phyloP scores from a whole-genome alignment of 345 rosid species.

The Dimocarpus longan region DNA sequence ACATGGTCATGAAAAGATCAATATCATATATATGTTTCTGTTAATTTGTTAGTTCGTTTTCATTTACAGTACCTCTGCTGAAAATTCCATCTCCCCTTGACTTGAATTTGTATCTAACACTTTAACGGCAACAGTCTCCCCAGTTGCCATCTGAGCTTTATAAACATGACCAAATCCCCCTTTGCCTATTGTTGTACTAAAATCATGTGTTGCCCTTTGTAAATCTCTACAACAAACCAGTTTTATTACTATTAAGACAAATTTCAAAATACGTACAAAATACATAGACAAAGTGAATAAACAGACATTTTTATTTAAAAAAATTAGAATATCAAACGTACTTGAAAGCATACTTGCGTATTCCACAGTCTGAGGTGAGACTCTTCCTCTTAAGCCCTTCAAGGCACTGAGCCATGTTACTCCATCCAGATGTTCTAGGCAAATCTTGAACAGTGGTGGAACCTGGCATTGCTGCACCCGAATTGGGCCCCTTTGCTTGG shows the following conservation, averaged over 20 bases:
- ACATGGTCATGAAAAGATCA: neutral
- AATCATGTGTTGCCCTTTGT: slow-evolving; percentile 86
- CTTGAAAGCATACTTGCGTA: slow-evolving; percentile 92
- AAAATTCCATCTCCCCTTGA: slow-evolving; percentile 98
- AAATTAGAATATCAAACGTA: slow-evolving; percentile 29
- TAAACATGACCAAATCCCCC: slow-evolving; percentile 99
- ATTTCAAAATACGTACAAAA: slow-evolving; percentile 8
- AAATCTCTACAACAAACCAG: slow-evolving; percentile 61
- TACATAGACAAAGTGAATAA: neutral
- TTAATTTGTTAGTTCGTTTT: neutral
- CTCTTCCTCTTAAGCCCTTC: slow-evolving; percentile 68
- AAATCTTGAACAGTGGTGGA: slow-evolving; percentile 82
- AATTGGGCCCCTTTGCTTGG: slow-evolving; percentile 68
- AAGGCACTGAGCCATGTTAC: slow-evolving; percentile 69
- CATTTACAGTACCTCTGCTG: slow-evolving; percentile 69
- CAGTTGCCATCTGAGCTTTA: slow-evolving; percentile 90
- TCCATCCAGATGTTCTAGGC: slow-evolving; percentile 67
- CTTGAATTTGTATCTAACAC: slow-evolving; percentile 91
- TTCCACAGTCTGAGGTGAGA: slow-evolving; percentile 72
- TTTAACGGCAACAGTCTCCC: slow-evolving; percentile 92
- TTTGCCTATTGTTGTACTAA: slow-evolving; percentile 84
- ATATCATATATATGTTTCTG: neutral
- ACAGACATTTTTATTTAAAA: neutral
- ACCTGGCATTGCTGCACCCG: slow-evolving; percentile 69
- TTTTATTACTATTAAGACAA: neutral